These are phyloP conservation scores for Lactarius hatsudake DNA, from an alignment of 768 basidiomycete species.

Conservation along the genomic window DNA sequence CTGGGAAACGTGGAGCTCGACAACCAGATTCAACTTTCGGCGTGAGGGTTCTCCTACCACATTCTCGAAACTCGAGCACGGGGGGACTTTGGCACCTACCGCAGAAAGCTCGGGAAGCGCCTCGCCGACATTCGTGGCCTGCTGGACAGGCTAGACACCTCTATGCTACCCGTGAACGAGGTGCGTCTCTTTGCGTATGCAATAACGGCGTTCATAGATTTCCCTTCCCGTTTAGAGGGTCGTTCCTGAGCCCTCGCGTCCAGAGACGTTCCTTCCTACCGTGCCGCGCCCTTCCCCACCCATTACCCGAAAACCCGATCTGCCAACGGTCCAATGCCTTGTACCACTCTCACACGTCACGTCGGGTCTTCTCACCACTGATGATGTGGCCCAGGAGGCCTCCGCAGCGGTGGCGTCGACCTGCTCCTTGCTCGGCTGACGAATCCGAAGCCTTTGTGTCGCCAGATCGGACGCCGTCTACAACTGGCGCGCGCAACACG, in stretches of 20 bases:
- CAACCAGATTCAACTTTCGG: slow-evolving; percentile 14
- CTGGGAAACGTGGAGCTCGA: slow-evolving; percentile 13
- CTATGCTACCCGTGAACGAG: slow-evolving; percentile 51
- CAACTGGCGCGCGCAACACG: background rate
- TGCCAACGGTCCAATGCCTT: slow-evolving; percentile 2
- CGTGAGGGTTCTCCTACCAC: slow-evolving; percentile 6
- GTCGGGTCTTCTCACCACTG: slow-evolving; percentile 12
- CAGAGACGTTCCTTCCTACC: slow-evolving; percentile 49
- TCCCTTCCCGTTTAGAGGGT: slow-evolving; percentile 37
- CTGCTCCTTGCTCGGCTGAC: slow-evolving; percentile 13
- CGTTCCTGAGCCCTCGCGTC: slow-evolving; percentile 41
- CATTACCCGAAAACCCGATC: slow-evolving; percentile 12
- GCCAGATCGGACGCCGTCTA: slow-evolving; percentile 27
- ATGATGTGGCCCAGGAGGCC: background rate
- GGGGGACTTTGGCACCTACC: background rate
- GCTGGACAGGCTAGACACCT: slow-evolving; percentile 54
- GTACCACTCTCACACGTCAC: slow-evolving; percentile 29
- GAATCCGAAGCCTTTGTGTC: slow-evolving; percentile 31
- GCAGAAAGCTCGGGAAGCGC: slow-evolving; percentile 43
- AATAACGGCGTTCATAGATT: background rate
- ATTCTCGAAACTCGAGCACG: background rate
- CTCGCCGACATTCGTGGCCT: slow-evolving; percentile 48
- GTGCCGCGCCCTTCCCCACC: slow-evolving; percentile 45
- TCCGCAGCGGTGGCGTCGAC: background rate
- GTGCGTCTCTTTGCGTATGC: slow-evolving; percentile 36